Base-by-base conservation (phyloP, 192 early-diverging fungal species). In the Chytriomyces sp. region DNA sequence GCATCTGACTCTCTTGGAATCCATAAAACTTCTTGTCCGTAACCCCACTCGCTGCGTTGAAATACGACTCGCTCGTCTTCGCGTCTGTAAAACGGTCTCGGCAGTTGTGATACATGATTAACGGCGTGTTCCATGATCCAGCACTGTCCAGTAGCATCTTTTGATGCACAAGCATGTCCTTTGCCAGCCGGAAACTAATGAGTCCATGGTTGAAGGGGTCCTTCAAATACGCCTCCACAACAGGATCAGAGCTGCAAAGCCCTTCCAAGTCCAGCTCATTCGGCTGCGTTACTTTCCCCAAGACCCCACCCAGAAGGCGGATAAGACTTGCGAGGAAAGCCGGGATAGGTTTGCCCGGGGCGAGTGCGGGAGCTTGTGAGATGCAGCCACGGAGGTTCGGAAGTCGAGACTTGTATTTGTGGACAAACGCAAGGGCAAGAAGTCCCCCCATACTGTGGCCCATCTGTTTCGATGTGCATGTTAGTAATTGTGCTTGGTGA, bases 371-470 rank as follows among this genome's bases (percentile, higher is more conserved):
- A 17, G 67, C 38, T 41, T 70, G 68, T 5, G 75, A 49, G 44
- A 76, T 76, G 36, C 63, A 59, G 25, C 75, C 75, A 32, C 68
- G 57, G 5, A 70, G 37, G 75, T 76, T 76, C 22, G n/a, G 53
- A 32, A 64, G 10, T 5, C 14, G 28, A n/a, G 52, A 6, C 8
- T 12, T 17, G 63, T 75, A 34, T 36, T 74, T 30, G 17, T 70
- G 25, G 32, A 49, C 53, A 55, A 72, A 77, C 22, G 28, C 12
- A 5, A 82, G 69, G 28, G 77, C 73, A 6, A 82, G 6, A 6
- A 76, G 69, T 28, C 80, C 80, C 26, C 80, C 80, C 70, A 82
- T 68, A 2, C 58, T 62, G 58, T 90, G 89, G 22, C 89, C 89
- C 34, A 81, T 77, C 40, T 85, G 39, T n/a, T n/a, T n/a, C n/a